Conservation (phyloP, 805 yeast species). For the Monosporozyma yasuniensis region DNA sequence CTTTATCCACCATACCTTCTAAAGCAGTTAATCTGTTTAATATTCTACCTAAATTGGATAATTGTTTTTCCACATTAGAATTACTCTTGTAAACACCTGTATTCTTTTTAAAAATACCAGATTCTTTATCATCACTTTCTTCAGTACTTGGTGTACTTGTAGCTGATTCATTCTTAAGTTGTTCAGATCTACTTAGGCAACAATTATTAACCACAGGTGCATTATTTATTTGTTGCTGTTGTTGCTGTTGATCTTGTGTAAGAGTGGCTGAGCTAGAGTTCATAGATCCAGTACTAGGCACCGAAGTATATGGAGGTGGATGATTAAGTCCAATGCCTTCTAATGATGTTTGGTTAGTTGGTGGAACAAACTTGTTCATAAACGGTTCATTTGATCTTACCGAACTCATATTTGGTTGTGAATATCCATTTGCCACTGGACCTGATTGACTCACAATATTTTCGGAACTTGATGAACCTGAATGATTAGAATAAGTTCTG, state of each 20-base stretch:
- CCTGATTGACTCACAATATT: not conserved
- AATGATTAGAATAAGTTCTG: not conserved
- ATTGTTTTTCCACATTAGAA: not conserved
- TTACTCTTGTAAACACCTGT: slow-evolving; percentile 2
- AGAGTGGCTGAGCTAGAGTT: not conserved
- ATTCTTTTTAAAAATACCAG: not conserved
- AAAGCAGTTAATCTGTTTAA: not conserved
- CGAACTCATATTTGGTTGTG: not conserved
- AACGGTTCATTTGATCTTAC: not conserved
- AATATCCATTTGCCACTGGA: not conserved
- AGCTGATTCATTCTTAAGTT: not conserved
- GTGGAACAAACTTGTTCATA: not conserved
- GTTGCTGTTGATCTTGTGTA: not conserved
- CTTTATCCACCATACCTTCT: not conserved
- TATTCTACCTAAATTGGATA: not conserved
- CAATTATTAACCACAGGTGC: not conserved
- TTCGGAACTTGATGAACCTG: not conserved
- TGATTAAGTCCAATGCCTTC: not conserved
- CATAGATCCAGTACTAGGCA: not conserved
- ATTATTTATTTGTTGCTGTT: not conserved
- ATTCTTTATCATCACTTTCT: not conserved
- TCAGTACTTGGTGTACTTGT: not conserved
- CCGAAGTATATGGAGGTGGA: not conserved
- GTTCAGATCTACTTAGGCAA: not conserved
- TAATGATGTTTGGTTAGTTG: not conserved